Percentiles rank a stretch among this genome's conserved stretches.
Conservation (phyloP, 2,329 filamentous ascomycete genomes). For the Bimuria novae-zelandiae region DNA sequence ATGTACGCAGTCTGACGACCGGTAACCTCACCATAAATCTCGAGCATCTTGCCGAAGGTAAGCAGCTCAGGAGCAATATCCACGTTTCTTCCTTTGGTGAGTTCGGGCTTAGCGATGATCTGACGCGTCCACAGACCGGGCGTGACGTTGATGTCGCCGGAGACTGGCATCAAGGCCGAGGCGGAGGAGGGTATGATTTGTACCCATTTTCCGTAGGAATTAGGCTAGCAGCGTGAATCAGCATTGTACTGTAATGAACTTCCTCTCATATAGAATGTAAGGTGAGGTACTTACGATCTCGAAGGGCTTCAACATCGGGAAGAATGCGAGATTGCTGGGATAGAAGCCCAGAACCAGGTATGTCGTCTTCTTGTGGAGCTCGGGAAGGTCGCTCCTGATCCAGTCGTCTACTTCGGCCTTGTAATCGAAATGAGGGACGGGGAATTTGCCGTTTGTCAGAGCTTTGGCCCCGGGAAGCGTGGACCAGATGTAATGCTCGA, state of each 20-base stretch:
- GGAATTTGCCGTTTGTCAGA: constrained; percentile 35
- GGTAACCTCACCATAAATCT: constrained; percentile 21
- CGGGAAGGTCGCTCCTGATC: constrained; percentile 39
- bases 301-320: constrained; percentile 20
- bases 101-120: constrained; percentile 17
- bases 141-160: constrained; percentile 21
- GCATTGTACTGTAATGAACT: no score
- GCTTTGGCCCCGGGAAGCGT: constrained; percentile 45
- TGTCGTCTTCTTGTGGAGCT: constrained; percentile 23
- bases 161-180: constrained; percentile 13
- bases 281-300: constrained; percentile 10
- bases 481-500: constrained; percentile 52
- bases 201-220: constrained; percentile 19
- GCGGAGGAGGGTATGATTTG: constrained; percentile 16
- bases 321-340: constrained; percentile 19
- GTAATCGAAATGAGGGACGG: constrained; percentile 46
- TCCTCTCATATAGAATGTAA: background rate
- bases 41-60: constrained; percentile 17
- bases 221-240: background rate
- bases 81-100: constrained; percentile 19
- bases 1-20: constrained; percentile 20
- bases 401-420: constrained; percentile 48
- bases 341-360: constrained; percentile 25
- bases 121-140: constrained; percentile 26
- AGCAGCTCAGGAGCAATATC: constrained; percentile 13